Evolutionary conservation across 2,329 filamentous ascomycete species (phyloP), one percentile per base, ranked within the genome.

Genomic region (Fusarium cicatricum): DNA sequence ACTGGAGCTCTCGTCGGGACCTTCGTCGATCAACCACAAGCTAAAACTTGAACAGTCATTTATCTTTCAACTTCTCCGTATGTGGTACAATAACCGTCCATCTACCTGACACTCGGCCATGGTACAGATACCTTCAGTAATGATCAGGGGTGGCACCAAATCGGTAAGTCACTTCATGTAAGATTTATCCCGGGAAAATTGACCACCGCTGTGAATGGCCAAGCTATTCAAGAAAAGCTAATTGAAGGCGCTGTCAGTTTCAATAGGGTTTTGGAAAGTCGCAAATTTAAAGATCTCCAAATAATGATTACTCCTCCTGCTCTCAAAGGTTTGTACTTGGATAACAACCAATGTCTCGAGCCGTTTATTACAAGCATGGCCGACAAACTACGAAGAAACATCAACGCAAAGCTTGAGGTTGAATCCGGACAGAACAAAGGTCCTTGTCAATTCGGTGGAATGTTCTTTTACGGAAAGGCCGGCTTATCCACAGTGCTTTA

Each of bases 281-380:
- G 37, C 10, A 14, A 31, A 6, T n/a, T 8, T 12, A 16, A 36
- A 3, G 31, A 43, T 15, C 37, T 50, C 14, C 32, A 34, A 3
- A 28, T 37, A 19, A 19, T 45, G 11, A 26, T 51, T 5, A 17
- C 16, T 4, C 55, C 55, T 2, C 52, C 42, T 3, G 45, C 44
- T 4, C 11, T 47, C 3, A 26, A 43, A 28, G 54, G 52, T 10
- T 5, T 57, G 54, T 49, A 29, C 46, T 2, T 55, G 45, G 42
- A 51, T 11, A 4, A 47, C 21, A 12, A 51, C 31, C 2, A 55
- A 58, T 5, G 34, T 58, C n/a, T 31, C 52, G 11, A 47, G 41
- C 16, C 55, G 3, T 36, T 58, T 14, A 45, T 52, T 1, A 55
- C 26, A 4, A 58, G 55, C 26, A 58, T 58, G 52, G 40, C 55